phyloP scores from a whole-genome alignment of 768 basidiomycete species.

The Lentinula boryana region DNA sequence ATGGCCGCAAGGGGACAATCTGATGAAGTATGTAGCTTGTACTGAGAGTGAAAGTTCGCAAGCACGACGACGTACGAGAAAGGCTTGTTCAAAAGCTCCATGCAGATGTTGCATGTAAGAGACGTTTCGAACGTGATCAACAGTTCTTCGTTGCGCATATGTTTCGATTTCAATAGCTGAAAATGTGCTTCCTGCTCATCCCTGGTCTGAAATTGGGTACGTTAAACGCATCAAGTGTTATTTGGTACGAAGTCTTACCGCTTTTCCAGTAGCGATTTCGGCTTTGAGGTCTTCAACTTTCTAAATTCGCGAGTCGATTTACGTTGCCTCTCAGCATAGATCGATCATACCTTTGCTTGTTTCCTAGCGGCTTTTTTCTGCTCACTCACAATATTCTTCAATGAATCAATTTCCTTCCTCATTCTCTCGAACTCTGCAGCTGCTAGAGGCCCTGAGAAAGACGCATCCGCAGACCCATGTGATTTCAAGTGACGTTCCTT shows the following conservation, averaged over 20 bases:
- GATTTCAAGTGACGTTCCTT: slow-evolving; percentile 11
- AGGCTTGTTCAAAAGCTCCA: slow-evolving; percentile 61
- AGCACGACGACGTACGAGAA: slow-evolving; percentile 46
- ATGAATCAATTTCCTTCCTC: slow-evolving; percentile 49
- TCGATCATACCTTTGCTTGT: slow-evolving; percentile 43
- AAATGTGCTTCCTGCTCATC: slow-evolving; percentile 42
- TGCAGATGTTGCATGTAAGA: slow-evolving; percentile 73
- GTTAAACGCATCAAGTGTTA: not conserved
- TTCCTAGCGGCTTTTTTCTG: slow-evolving; percentile 46
- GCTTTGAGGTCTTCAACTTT: slow-evolving; percentile 46
- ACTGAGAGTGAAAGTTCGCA: not conserved
- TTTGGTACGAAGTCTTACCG: slow-evolving; percentile 22
- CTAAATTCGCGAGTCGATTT: slow-evolving; percentile 20
- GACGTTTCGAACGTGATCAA: slow-evolving; percentile 32
- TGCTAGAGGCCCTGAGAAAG: slow-evolving; percentile 29
- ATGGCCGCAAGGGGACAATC: slow-evolving; percentile 73
- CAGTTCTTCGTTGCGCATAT: slow-evolving; percentile 46
- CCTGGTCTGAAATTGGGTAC: slow-evolving; percentile 26
- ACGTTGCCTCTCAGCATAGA: slow-evolving; percentile 3
- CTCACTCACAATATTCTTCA: slow-evolving; percentile 44
- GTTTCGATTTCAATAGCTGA: slow-evolving; percentile 36
- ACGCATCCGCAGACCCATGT: not conserved
- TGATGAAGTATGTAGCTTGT: slow-evolving; percentile 18
- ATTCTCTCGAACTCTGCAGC: slow-evolving; percentile 46
- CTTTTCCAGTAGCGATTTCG: slow-evolving; percentile 29